phyloP scores from a whole-genome alignment of 805 yeast species.

The Schwanniomyces occidentalis region DNA sequence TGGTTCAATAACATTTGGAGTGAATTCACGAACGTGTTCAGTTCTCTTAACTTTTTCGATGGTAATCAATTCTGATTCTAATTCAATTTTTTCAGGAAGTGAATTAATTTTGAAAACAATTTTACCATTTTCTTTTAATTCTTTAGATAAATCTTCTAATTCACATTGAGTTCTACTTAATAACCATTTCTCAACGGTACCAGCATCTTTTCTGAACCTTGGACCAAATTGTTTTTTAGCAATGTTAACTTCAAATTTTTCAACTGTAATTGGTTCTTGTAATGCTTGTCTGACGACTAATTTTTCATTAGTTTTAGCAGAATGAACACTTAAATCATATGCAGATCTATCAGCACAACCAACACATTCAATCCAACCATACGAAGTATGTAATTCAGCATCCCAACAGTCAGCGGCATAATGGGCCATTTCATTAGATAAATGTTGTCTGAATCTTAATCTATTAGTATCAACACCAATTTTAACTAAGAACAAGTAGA shows the following conservation, averaged over 20 bases:
- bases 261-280: conserved; percentile 80
- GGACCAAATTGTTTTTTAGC: conserved; percentile 98
- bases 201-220: conserved; percentile 94
- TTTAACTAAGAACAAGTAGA: conserved; percentile 75
- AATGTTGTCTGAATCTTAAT: conserved; percentile 96
- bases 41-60: conserved; percentile 78
- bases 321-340: conserved; percentile 91
- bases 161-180: conserved; percentile 77
- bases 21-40: conserved; percentile 91
- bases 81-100: conserved; percentile 61
- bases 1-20: conserved; percentile 98
- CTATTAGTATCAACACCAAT: conserved; percentile 87
- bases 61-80: conserved; percentile 68
- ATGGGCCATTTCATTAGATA: conserved; percentile 99
- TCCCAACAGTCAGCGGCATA: conserved; percentile 99
- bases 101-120: conserved; percentile 70
- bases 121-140: conserved; percentile 61
- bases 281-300: conserved; percentile 90
- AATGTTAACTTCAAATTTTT: conserved; percentile 79
- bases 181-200: conserved; percentile 83
- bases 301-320: conserved; percentile 93
- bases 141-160: conserved; percentile 71
- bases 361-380: conserved; percentile 99
- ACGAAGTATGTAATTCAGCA: conserved; percentile 92
- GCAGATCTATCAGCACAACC: conserved; percentile 99